These are phyloP conservation scores for Cordyceps cicadae DNA, from an alignment of 2,329 filamentous ascomycete species.

Conservation along the genomic window DNA sequence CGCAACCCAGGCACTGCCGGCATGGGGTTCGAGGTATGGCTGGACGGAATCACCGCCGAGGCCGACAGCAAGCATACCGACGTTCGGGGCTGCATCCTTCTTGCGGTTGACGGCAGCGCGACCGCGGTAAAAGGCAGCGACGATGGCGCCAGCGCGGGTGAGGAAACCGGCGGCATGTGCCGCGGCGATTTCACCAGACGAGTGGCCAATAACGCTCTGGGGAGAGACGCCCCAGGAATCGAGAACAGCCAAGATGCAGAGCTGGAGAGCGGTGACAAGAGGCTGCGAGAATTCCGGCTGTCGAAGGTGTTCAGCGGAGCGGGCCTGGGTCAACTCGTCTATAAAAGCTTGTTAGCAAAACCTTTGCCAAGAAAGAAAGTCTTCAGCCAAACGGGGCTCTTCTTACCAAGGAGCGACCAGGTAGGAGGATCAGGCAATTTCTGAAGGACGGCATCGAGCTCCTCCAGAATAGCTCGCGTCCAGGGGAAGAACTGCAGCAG, in stretches of 20 bases:
- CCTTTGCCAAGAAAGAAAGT: background rate
- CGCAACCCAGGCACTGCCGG: background rate
- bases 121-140: conserved; percentile 24
- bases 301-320: background rate
- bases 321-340: conserved; percentile 7
- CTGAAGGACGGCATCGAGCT: conserved; percentile 12
- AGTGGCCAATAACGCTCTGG: conserved; percentile 27
- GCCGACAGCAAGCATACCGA: conserved; percentile 33
- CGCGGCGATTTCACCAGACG: conserved; percentile 32
- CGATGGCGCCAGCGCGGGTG: conserved; percentile 20
- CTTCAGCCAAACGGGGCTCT: no score
- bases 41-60: background rate
- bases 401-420: conserved; percentile 10
- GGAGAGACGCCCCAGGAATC: conserved; percentile 22
- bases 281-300: conserved; percentile 29
- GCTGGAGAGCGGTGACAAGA: conserved; percentile 34
- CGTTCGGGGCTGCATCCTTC: conserved; percentile 21
- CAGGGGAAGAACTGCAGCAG: conserved; percentile 11
- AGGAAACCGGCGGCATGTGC: conserved; percentile 22
- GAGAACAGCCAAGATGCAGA: conserved; percentile 32
- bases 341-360: background rate
- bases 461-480: conserved; percentile 10
- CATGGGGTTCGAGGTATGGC: background rate
- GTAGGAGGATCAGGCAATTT: background rate
- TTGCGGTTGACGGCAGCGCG: conserved; percentile 2